Percentiles rank a stretch among this genome's conserved stretches.
Conservation (phyloP, 176 grass and related monocot species). For the Thalia dealbata region DNA sequence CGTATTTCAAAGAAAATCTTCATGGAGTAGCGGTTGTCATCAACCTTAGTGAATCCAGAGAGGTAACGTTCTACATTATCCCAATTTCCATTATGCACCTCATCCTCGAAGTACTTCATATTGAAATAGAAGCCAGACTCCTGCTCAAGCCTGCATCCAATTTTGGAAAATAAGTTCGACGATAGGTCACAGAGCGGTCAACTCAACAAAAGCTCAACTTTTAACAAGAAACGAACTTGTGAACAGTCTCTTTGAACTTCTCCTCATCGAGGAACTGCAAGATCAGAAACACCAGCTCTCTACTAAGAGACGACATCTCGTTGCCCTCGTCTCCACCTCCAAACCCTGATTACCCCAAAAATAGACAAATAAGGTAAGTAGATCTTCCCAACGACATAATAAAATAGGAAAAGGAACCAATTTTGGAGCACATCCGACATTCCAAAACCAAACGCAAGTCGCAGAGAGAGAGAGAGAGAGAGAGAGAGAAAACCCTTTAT, state of each 20-base stretch:
- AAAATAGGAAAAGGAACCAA: neutral
- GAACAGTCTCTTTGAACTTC: constrained; percentile 78
- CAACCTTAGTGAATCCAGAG: constrained; percentile 70
- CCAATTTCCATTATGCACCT: constrained; percentile 78
- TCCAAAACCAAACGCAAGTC: neutral
- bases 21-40: constrained; percentile 73
- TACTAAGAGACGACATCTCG: constrained; percentile 52
- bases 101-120: constrained; percentile 87
- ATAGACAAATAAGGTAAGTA: neutral
- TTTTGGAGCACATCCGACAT: neutral
- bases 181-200: neutral
- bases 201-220: neutral
- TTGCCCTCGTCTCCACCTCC: neutral
- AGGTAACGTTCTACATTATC: constrained; percentile 82
- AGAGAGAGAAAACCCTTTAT: neutral
- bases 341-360: neutral
- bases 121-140: constrained; percentile 94
- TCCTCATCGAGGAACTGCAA: constrained; percentile 95
- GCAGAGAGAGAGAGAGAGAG: no score
- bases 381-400: neutral
- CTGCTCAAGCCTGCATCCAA: constrained; percentile 52
- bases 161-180: neutral
- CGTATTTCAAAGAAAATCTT: constrained; percentile 96
- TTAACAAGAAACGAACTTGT: constrained; percentile 42
- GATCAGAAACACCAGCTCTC: constrained; percentile 73